Percentiles rank a stretch among this genome's conserved stretches.
phyloP scores from a whole-genome alignment of 371 early-diverging fungal species.

The Mucor plumbeus region DNA sequence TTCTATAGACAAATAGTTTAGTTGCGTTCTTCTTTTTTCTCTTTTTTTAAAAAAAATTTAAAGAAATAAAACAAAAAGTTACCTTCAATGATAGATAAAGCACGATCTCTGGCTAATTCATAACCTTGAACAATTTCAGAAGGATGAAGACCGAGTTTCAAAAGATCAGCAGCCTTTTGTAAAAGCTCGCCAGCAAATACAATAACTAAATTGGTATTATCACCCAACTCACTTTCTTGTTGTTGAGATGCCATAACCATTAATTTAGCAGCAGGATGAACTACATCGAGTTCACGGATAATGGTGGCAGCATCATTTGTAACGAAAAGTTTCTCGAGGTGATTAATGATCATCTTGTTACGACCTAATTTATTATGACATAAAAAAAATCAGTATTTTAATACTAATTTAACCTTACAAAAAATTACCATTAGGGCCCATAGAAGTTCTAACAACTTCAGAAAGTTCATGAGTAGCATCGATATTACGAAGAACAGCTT shows the following conservation, averaged over 20 bases:
- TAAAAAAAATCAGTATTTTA: not conserved
- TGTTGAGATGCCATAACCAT: constrained; percentile 97
- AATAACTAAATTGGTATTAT: constrained; percentile 94
- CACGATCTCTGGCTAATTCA: constrained; percentile 87
- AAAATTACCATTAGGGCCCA: constrained; percentile 92
- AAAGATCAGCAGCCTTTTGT: constrained; percentile 90
- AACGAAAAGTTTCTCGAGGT: constrained; percentile 96
- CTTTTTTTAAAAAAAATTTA: no score
- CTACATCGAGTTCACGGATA: constrained; percentile 96
- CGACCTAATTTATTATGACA: constrained; percentile 68
- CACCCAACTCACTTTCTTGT: constrained; percentile 98
- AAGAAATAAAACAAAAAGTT: constrained; percentile 10
- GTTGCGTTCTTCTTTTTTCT: no score
- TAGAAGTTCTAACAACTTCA: constrained; percentile 91
- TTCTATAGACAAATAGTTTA: constrained; percentile 38
- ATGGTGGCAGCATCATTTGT: constrained; percentile 99
- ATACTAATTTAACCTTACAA: not conserved
- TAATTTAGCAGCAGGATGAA: constrained; percentile 98
- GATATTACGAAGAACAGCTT: constrained; percentile 95
- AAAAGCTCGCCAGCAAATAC: constrained; percentile 95
- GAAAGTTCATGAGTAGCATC: constrained; percentile 91
- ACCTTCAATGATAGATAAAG: constrained; percentile 84
- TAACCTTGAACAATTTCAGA: constrained; percentile 95
- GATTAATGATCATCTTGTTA: constrained; percentile 99
- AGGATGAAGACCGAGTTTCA: constrained; percentile 94